phyloP scores from a whole-genome alignment of 805 yeast genomes.

The Ogataea henricii region DNA sequence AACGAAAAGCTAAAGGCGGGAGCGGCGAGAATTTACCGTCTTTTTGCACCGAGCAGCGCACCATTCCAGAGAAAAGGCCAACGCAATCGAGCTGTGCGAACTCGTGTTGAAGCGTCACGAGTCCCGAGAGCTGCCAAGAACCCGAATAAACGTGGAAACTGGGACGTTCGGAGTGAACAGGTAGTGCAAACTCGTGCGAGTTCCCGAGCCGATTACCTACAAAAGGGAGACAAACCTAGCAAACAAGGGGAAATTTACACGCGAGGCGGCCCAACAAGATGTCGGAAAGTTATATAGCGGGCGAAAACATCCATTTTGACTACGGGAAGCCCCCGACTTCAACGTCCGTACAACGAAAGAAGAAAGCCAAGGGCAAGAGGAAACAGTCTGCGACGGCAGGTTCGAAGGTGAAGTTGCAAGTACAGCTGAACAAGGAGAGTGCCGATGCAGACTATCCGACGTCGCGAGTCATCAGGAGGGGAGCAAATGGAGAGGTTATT shows the following conservation, averaged over 20 bases:
- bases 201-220: background rate
- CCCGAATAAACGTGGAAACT: background rate
- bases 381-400: slow-evolving; percentile 8
- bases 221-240: background rate
- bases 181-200: background rate
- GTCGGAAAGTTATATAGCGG: slow-evolving; percentile 29
- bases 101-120: background rate
- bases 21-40: background rate
- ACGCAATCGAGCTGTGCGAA: background rate
- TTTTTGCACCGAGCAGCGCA: background rate
- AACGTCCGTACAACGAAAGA: slow-evolving; percentile 8
- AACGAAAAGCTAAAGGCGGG: background rate
- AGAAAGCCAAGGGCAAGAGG: slow-evolving; percentile 22
- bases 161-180: slow-evolving; percentile 4
- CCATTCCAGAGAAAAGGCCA: background rate
- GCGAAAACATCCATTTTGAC: slow-evolving; percentile 35
- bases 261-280: slow-evolving; percentile 9
- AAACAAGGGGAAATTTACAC: background rate
- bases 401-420: slow-evolving; percentile 33
- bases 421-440: slow-evolving; percentile 54
- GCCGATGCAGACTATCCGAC: slow-evolving; percentile 73
- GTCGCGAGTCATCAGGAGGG: slow-evolving; percentile 69
- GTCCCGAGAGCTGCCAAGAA: background rate
- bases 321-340: slow-evolving; percentile 17
- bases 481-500: slow-evolving; percentile 70